These are phyloP conservation scores for Fraxinus excelsior DNA, from an alignment of 257 asterid species.

Conservation along the genomic window DNA sequence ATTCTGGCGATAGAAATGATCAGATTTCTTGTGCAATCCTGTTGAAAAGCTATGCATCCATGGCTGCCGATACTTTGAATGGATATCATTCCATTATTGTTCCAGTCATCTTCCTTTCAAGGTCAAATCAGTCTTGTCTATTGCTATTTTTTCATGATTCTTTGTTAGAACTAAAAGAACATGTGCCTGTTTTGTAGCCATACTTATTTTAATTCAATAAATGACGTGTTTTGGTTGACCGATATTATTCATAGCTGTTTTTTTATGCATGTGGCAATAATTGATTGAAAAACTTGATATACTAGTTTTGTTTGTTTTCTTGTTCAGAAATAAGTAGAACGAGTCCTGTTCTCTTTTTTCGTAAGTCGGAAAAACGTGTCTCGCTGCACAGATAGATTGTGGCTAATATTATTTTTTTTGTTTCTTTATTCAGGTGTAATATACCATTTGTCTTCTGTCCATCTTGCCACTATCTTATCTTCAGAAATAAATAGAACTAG, in stretches of 20 bases:
- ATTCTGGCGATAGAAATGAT: conserved; percentile 80
- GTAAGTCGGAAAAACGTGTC: conserved; percentile 3
- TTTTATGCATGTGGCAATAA: conserved; percentile 14
- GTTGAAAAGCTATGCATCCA: conserved; percentile 83
- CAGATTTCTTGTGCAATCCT: conserved; percentile 89
- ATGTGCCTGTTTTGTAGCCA: conserved; percentile 8
- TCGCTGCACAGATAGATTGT: conserved; percentile 5
- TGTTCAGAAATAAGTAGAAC: neutral
- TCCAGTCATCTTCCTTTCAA: conserved; percentile 89
- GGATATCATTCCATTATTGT: conserved; percentile 76
- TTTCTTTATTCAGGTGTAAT: no score
- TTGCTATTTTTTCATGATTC: conserved; percentile 9
- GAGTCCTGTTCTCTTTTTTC: neutral
- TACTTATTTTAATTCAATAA: conserved; percentile 11
- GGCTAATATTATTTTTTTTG: no score
- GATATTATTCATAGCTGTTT: neutral
- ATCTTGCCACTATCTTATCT: neutral
- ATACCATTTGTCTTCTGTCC: no score
- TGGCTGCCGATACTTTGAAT: conserved; percentile 78
- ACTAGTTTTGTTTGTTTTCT: neutral
- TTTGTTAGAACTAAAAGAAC: conserved; percentile 11
- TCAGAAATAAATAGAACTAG: neutral
- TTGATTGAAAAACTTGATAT: conserved; percentile 8
- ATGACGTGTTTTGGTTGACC: conserved; percentile 18
- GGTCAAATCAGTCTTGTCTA: conserved; percentile 47